Percentiles rank a stretch among this genome's conserved stretches.
Conservation (phyloP, 306 rosid genomes). For the Hylodesmum podocarpum region DNA sequence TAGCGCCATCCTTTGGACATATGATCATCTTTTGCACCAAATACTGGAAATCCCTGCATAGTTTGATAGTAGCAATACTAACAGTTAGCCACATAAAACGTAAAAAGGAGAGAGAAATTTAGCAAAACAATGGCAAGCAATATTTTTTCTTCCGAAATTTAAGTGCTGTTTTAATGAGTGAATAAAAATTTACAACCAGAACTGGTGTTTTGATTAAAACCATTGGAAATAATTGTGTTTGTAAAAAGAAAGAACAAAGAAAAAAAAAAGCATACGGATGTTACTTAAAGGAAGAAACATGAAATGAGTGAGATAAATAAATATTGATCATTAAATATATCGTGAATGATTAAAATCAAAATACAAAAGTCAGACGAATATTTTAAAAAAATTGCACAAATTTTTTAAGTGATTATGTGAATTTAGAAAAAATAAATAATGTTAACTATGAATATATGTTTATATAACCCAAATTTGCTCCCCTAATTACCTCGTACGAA, state of each 20-base stretch:
- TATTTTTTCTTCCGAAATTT: too few relatives aligned
- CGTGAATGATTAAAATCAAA: neutral
- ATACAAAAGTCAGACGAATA: neutral
- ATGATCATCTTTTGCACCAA: slow-evolving; percentile 51
- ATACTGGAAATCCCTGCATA: slow-evolving; percentile 56
- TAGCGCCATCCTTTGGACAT: slow-evolving; percentile 50
- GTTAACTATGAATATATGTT: neutral
- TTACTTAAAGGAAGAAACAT: neutral
- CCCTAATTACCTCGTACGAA: neutral
- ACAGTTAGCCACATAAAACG: neutral
- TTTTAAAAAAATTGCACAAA: neutral
- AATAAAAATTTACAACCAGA: neutral
- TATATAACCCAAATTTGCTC: neutral
- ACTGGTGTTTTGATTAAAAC: neutral
- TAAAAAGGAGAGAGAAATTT: neutral
- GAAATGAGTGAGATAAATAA: neutral
- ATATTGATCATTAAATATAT: neutral
- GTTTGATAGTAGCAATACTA: neutral
- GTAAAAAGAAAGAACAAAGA: too few relatives aligned
- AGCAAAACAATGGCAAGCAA: neutral
- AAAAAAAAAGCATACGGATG: too few relatives aligned
- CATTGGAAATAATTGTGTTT: neutral
- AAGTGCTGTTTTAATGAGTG: neutral
- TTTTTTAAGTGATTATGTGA: neutral
- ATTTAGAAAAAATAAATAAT: neutral